phyloP scores from a whole-genome alignment of 2,329 filamentous ascomycete species.

The Xylaria digitata region DNA sequence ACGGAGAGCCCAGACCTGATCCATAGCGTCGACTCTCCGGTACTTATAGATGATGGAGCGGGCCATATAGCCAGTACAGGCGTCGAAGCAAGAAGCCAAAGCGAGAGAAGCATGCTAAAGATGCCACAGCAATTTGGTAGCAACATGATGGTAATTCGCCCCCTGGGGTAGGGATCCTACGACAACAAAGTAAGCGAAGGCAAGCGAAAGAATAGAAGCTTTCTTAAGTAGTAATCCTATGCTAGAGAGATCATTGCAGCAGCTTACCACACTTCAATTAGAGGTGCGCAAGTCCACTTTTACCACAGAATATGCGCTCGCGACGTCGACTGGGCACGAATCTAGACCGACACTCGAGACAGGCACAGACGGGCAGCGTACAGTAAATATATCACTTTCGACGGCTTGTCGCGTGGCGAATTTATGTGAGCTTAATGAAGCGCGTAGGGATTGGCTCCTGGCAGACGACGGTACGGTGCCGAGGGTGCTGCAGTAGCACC shows the following conservation, averaged over 20 bases:
- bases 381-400: slow-evolving; percentile 20
- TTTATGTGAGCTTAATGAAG: slow-evolving; percentile 1
- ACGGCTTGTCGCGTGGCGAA: slow-evolving; percentile 35
- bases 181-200: slow-evolving; percentile 32
- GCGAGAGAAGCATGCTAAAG: slow-evolving; percentile 50
- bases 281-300: slow-evolving; percentile 18
- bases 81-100: slow-evolving; percentile 55
- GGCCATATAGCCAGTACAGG: slow-evolving; percentile 69
- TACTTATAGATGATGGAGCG: slow-evolving; percentile 61
- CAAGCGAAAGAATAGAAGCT: slow-evolving; percentile 31
- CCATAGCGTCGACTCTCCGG: slow-evolving; percentile 64
- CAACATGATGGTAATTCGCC: slow-evolving; percentile 37
- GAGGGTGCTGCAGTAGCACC: slow-evolving; percentile 39
- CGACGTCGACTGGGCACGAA: slow-evolving; percentile 20
- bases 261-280: slow-evolving; percentile 6
- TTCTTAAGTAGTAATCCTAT: background rate
- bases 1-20: slow-evolving; percentile 64
- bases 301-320: slow-evolving; percentile 5
- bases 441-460: slow-evolving; percentile 31
- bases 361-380: slow-evolving; percentile 5
- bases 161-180: slow-evolving; percentile 28
- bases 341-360: slow-evolving; percentile 26
- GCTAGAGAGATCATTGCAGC: background rate
- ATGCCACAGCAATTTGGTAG: slow-evolving; percentile 37
- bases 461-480: slow-evolving; percentile 19